phyloP scores from a whole-genome alignment of 805 yeast genomes.

The Jamesozyma spencerorum region DNA sequence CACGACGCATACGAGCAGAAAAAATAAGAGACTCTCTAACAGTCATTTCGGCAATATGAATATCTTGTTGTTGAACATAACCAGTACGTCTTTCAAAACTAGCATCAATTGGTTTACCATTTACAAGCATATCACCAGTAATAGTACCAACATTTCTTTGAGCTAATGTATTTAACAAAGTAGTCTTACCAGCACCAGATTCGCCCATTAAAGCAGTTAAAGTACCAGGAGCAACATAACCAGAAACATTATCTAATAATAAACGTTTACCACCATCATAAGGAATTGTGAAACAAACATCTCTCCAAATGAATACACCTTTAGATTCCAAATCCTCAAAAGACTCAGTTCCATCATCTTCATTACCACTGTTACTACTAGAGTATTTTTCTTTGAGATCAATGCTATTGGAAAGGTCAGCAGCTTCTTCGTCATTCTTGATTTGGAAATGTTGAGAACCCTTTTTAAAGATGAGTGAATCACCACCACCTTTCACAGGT shows the following conservation, averaged over 20 bases:
- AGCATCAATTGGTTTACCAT: conserved; percentile 43
- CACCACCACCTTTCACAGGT: conserved; percentile 26
- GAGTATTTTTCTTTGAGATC: conserved; percentile 11
- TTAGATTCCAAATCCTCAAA: conserved; percentile 24
- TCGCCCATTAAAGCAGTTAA: conserved; percentile 67
- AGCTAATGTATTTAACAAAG: conserved; percentile 55
- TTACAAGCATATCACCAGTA: conserved; percentile 51
- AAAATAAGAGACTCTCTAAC: conserved; percentile 63
- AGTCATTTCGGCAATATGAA: conserved; percentile 52
- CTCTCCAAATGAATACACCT: conserved; percentile 61
- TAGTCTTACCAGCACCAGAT: conserved; percentile 72
- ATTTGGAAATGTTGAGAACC: conserved; percentile 31
- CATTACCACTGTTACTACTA: conserved; percentile 3
- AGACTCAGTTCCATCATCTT: conserved; percentile 3
- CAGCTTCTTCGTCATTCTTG: conserved; percentile 14
- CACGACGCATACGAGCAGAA: conserved; percentile 57
- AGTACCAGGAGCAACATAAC: conserved; percentile 71
- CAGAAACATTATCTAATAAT: conserved; percentile 53
- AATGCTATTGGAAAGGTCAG: conserved; percentile 7
- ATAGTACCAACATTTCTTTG: conserved; percentile 59
- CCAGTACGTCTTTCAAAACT: conserved; percentile 53
- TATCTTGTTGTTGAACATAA: conserved; percentile 66
- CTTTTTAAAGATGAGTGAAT: conserved; percentile 42
- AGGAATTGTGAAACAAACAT: conserved; percentile 57
- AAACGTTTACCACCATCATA: conserved; percentile 47